Conservation (phyloP, 2,329 filamentous ascomycete genomes). For the Proliferodiscus dingleyae region DNA sequence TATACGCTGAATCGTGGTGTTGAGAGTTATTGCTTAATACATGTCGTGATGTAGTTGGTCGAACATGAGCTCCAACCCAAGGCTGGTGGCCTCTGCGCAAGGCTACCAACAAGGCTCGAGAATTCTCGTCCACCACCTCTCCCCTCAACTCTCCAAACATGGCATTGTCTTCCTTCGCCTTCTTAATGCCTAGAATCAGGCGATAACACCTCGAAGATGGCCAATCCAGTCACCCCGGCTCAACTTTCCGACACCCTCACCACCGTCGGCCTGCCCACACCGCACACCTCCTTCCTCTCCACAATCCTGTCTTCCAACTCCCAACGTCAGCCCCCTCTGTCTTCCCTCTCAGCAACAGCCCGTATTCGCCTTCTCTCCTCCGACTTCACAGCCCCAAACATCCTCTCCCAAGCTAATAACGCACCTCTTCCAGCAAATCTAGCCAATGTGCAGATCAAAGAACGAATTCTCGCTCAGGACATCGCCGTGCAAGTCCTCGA, state of each 20-base stretch:
- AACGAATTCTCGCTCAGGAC: constrained; percentile 53
- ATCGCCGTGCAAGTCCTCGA: constrained; percentile 79
- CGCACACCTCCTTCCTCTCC: constrained; percentile 18
- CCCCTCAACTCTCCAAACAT: too few relatives aligned
- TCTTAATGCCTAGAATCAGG: background rate
- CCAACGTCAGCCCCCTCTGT: constrained; percentile 48
- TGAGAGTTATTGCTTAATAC: background rate
- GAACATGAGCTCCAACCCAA: too few relatives aligned
- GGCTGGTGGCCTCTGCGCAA: too few relatives aligned
- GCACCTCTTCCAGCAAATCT: constrained; percentile 55
- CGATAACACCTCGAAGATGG: constrained; percentile 1
- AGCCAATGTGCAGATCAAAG: constrained; percentile 47
- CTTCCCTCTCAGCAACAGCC: constrained; percentile 71
- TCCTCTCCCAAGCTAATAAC: constrained; percentile 43
- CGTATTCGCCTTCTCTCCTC: constrained; percentile 73
- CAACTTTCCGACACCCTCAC: constrained; percentile 20
- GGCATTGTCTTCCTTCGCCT: too few relatives aligned
- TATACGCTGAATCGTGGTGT: constrained; percentile 1
- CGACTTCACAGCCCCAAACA: constrained; percentile 62
- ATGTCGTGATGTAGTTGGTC: constrained; percentile 12
- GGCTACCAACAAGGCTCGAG: constrained; percentile 20
- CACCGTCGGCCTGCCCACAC: constrained; percentile 15
- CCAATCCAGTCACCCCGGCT: constrained; percentile 14
- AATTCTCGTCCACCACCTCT: background rate
- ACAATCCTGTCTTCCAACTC: constrained; percentile 45